phyloP scores from a whole-genome alignment of 2,329 filamentous ascomycete genomes.

The Fusarium illudens region DNA sequence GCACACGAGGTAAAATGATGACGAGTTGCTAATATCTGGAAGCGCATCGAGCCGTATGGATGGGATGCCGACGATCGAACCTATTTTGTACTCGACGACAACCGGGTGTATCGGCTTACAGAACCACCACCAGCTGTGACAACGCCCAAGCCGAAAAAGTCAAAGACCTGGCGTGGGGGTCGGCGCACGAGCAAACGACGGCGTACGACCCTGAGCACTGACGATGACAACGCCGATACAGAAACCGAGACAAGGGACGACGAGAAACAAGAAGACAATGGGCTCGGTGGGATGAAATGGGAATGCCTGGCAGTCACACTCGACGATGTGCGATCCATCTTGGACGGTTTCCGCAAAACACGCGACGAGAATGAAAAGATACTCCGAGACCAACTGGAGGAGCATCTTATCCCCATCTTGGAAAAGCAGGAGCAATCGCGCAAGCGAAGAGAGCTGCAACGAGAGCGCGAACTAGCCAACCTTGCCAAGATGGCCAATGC shows the following conservation, averaged over 20 bases:
- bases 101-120: slow-evolving; percentile 88
- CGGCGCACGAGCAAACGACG: slow-evolving; percentile 77
- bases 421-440: slow-evolving; percentile 79
- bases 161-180: slow-evolving; percentile 58
- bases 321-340: slow-evolving; percentile 76
- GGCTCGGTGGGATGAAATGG: slow-evolving; percentile 82
- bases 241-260: slow-evolving; percentile 49
- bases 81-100: slow-evolving; percentile 93
- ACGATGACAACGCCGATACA: slow-evolving; percentile 47
- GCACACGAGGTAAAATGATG: slow-evolving; percentile 37
- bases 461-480: slow-evolving; percentile 81
- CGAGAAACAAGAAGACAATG: slow-evolving; percentile 60
- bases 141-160: slow-evolving; percentile 73
- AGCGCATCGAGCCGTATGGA: slow-evolving; percentile 83
- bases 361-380: slow-evolving; percentile 87
- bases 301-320: slow-evolving; percentile 88
- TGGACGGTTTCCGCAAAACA: slow-evolving; percentile 76
- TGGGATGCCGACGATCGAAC: slow-evolving; percentile 88
- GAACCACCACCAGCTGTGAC: slow-evolving; percentile 72
- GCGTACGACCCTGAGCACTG: slow-evolving; percentile 57
- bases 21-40: slow-evolving; percentile 23
- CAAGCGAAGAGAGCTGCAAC: slow-evolving; percentile 72
- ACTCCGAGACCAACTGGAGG: slow-evolving; percentile 74
- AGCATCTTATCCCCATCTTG: slow-evolving; percentile 84
- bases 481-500: slow-evolving; percentile 90